Conservation (phyloP, 1,284 basidiomycete species). For the Tilletiopsis washingtonensis region DNA sequence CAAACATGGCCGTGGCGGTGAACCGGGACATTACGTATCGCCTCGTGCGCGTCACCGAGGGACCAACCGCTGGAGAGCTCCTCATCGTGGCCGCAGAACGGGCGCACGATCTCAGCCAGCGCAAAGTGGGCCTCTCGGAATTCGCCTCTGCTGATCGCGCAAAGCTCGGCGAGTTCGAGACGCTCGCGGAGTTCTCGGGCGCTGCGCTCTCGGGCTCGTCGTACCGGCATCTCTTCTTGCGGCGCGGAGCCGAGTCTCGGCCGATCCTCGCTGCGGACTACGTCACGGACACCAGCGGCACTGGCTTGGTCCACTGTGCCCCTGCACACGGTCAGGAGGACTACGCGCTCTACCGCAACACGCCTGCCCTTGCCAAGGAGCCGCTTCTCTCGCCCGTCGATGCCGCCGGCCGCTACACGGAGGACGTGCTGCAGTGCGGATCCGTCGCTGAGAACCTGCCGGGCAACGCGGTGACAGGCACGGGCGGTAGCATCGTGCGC, state of each 20-base stretch:
- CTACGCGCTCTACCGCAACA: slow-evolving; percentile 53
- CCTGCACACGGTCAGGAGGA: slow-evolving; percentile 93
- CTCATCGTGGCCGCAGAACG: slow-evolving; percentile 68
- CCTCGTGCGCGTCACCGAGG: slow-evolving; percentile 51
- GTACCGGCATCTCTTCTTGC: slow-evolving; percentile 64
- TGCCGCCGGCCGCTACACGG: slow-evolving; percentile 65
- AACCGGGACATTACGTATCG: slow-evolving; percentile 66
- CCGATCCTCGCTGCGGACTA: slow-evolving; percentile 56
- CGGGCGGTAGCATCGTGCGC: slow-evolving; percentile 65
- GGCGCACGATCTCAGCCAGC: slow-evolving; percentile 46
- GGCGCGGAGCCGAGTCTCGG: slow-evolving; percentile 45
- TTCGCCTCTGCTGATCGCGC: no score
- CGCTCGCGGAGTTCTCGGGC: no score
- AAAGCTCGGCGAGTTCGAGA: no score
- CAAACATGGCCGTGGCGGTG: slow-evolving; percentile 90
- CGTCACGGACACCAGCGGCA: slow-evolving; percentile 82
- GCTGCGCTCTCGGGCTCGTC: slow-evolving; percentile 56
- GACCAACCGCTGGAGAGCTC: not conserved
- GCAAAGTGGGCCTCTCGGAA: slow-evolving; percentile 11
- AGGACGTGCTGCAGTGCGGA: slow-evolving; percentile 17
- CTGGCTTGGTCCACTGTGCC: slow-evolving; percentile 90
- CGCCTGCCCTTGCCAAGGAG: slow-evolving; percentile 15
- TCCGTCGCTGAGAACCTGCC: slow-evolving; percentile 50
- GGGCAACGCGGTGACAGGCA: slow-evolving; percentile 65
- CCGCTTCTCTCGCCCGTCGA: slow-evolving; percentile 57